Percentiles rank a stretch among this genome's conserved stretches.
Evolutionary conservation across 2,329 filamentous ascomycete genomes (phyloP).

Genomic region (Hypocreales sp.): DNA sequence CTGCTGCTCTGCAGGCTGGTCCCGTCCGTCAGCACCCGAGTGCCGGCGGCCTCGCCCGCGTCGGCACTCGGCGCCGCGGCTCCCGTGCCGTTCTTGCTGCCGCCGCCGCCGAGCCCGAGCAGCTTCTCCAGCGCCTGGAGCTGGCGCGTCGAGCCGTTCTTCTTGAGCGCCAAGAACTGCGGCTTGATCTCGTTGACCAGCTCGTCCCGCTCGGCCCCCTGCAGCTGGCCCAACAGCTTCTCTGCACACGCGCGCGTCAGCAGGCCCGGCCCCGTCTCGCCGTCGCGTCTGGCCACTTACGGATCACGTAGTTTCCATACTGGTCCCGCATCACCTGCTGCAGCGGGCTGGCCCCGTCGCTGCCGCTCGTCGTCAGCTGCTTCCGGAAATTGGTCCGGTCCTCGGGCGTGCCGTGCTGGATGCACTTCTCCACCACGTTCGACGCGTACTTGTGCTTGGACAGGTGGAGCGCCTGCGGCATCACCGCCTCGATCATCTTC

Average conservation of each 20-base stretch:
- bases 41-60: slow-evolving; percentile 39
- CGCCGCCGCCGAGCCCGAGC: slow-evolving; percentile 10
- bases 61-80: slow-evolving; percentile 28
- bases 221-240: slow-evolving; percentile 55
- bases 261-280: slow-evolving; percentile 1
- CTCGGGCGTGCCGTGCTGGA: slow-evolving; percentile 52
- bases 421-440: slow-evolving; percentile 92
- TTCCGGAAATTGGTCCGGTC: slow-evolving; percentile 57
- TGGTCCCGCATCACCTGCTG: slow-evolving; percentile 73
- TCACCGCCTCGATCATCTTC: slow-evolving; percentile 60
- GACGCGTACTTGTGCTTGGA: slow-evolving; percentile 96
- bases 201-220: slow-evolving; percentile 39
- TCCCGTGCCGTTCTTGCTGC: slow-evolving; percentile 13
- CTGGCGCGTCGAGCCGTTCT: slow-evolving; percentile 49
- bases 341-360: slow-evolving; percentile 55
- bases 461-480: slow-evolving; percentile 52
- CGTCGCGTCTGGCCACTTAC: slow-evolving; percentile 37
- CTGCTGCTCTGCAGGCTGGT: slow-evolving; percentile 52
- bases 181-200: slow-evolving; percentile 50
- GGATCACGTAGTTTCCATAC: slow-evolving; percentile 92
- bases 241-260: slow-evolving; percentile 34
- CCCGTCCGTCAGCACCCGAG: slow-evolving; percentile 52
- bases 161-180: slow-evolving; percentile 46
- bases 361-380: slow-evolving; percentile 41
- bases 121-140: slow-evolving; percentile 20